These are phyloP conservation scores for Setomelanomma holmii DNA, from an alignment of 2,329 filamentous ascomycete genomes.

Conservation along the genomic window DNA sequence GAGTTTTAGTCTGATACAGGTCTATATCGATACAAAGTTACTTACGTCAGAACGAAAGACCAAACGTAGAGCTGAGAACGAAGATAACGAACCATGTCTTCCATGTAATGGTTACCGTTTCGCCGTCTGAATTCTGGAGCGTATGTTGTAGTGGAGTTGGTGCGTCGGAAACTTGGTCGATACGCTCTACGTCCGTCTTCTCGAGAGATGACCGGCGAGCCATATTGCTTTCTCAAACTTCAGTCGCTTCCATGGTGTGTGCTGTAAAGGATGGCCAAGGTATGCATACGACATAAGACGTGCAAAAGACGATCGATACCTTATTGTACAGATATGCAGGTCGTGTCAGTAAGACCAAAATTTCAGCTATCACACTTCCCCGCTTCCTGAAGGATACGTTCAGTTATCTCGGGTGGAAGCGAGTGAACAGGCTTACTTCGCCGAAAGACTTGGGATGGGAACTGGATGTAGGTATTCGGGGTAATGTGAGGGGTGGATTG, in stretches of 20 bases:
- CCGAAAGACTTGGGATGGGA: neutral
- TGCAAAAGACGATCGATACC: no score
- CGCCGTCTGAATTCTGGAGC: constrained; percentile 16
- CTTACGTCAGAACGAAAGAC: constrained; percentile 39
- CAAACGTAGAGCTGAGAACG: constrained; percentile 34
- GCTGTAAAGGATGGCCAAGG: neutral
- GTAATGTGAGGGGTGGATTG: neutral
- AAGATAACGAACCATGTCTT: constrained; percentile 40
- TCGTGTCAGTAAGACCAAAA: neutral
- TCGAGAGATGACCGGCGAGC: constrained; percentile 15
- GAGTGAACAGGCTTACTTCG: neutral
- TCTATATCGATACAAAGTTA: no score
- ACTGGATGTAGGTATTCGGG: constrained; percentile 7
- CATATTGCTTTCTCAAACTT: constrained; percentile 2
- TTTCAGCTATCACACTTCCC: neutral
- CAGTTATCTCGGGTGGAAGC: no score
- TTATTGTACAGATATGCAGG: neutral
- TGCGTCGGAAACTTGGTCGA: constrained; percentile 20
- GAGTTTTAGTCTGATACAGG: no score
- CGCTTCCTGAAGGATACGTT: neutral
- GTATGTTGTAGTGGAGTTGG: constrained; percentile 4
- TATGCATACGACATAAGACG: no score
- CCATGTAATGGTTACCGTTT: constrained; percentile 25
- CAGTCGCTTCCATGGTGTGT: constrained; percentile 17
- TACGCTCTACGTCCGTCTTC: constrained; percentile 25